Base-by-base conservation (phyloP, 1,284 basidiomycete genomes). In the Sutorius eximius region DNA sequence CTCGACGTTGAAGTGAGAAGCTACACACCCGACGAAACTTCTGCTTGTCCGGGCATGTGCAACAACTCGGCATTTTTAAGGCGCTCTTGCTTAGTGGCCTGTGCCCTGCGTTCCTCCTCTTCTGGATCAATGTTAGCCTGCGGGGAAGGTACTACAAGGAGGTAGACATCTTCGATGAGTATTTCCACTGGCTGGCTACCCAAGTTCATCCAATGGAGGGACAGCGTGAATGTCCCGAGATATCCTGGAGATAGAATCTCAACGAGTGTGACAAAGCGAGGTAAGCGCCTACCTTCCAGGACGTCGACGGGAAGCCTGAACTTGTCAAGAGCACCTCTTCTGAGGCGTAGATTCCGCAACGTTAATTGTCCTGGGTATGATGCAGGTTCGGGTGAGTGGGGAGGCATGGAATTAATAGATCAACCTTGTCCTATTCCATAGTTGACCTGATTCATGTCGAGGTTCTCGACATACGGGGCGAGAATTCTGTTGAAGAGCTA, bases 251-350 rank as follows among this genome's bases (percentile, higher is more conserved):
- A 45, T n/a, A 37, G 16, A 33, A 24, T 24, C 2, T 56, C 12
- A 42, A 38, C 15, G 11, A 27, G 24, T 5, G 6, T 12, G 22
- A 34, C 2, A 41, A 12, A 49, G 18, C 0, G 37, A 15, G 3
- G 2, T 37, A 24, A 37, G 9, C 30, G 22, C 46, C 11, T 70
- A 89, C 92, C 97, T 78, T 99, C 94, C 20, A 94, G 79, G 30
- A 99, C 95, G 76, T 99, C 95, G 5, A 99, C 88, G 0, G 98
- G 98, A 18, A 99, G 78, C 53, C 93, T 84, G 70, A 99, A 97
- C 71, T 98, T 95, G 75, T 99, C 97, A 55, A 99, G 79, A 1
- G 93, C 94, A 42, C 91, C 91, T 73, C 89, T 95, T 79, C 98
- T 99, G 63, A 99, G 80, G 47, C 87, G 87, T 46, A 99, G 75